Evolutionary conservation across 257 asterid genomes (phyloP).

Genomic region (Solanum verrucosum): DNA sequence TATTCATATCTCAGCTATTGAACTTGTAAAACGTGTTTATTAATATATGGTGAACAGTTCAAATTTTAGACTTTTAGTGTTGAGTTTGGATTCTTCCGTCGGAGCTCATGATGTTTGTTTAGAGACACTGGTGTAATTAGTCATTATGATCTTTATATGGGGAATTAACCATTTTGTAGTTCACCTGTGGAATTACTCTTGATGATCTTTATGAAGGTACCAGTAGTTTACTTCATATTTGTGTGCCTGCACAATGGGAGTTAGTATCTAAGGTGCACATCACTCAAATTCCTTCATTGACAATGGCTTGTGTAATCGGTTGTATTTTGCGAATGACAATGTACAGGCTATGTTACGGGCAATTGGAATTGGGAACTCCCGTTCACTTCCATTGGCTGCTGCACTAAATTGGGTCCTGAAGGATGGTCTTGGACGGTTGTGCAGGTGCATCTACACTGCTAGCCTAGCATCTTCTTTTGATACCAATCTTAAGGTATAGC

Average conservation of each 20-base stretch:
- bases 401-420: slow-evolving; percentile 95
- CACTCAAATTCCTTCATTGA: neutral
- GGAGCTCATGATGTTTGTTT: neutral
- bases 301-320: slow-evolving; percentile 1
- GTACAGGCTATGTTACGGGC: slow-evolving; percentile 95
- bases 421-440: slow-evolving; percentile 90
- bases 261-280: neutral
- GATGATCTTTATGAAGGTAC: neutral
- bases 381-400: slow-evolving; percentile 92
- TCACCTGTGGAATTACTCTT: neutral
- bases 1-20: neutral
- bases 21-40: neutral
- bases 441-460: slow-evolving; percentile 95
- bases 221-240: neutral
- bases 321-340: neutral
- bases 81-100: neutral
- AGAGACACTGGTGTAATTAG: neutral
- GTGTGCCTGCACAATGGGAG: neutral
- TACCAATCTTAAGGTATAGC: slow-evolving; percentile 78
- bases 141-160: neutral
- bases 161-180: neutral
- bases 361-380: slow-evolving; percentile 84
- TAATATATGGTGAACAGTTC: neutral
- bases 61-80: neutral
- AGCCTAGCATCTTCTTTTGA: slow-evolving; percentile 88